These are phyloP conservation scores for Schwanniomyces sp. DNA, from an alignment of 805 yeast genomes.

Conservation along the genomic window DNA sequence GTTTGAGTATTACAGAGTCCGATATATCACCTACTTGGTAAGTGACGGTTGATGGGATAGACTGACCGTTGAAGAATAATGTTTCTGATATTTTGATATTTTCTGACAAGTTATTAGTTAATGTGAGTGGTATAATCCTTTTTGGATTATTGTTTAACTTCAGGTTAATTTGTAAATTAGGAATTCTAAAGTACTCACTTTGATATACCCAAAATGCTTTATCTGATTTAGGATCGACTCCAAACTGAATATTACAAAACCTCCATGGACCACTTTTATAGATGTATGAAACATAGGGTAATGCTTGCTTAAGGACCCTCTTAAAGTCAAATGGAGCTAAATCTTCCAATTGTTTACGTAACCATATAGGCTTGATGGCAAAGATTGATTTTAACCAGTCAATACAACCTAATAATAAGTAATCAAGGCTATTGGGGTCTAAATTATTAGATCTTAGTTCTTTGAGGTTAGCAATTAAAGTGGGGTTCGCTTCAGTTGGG, in stretches of 20 bases:
- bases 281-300: constrained; percentile 82
- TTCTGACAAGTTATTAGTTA: constrained; percentile 11
- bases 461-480: constrained; percentile 36
- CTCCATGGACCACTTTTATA: constrained; percentile 95
- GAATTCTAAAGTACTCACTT: constrained; percentile 76
- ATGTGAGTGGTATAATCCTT: constrained; percentile 27
- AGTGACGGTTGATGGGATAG: constrained; percentile 65
- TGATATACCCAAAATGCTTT: constrained; percentile 63
- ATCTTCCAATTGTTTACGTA: constrained; percentile 67
- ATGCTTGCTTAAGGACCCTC: constrained; percentile 62
- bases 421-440: constrained; percentile 32
- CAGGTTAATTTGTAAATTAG: constrained; percentile 23
- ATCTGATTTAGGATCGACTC: constrained; percentile 71
- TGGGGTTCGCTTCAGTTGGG: constrained; percentile 53
- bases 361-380: constrained; percentile 78
- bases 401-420: constrained; percentile 42
- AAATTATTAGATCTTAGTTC: constrained; percentile 33
- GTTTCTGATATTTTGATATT: constrained; percentile 25
- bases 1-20: constrained; percentile 56
- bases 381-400: constrained; percentile 50
- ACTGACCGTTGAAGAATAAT: constrained; percentile 70
- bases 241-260: constrained; percentile 75
- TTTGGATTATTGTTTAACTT: constrained; percentile 3
- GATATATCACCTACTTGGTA: constrained; percentile 78
- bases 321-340: constrained; percentile 49